These are phyloP conservation scores for Podila horticola DNA, from an alignment of 192 early-diverging fungal species.

Conservation along the genomic window DNA sequence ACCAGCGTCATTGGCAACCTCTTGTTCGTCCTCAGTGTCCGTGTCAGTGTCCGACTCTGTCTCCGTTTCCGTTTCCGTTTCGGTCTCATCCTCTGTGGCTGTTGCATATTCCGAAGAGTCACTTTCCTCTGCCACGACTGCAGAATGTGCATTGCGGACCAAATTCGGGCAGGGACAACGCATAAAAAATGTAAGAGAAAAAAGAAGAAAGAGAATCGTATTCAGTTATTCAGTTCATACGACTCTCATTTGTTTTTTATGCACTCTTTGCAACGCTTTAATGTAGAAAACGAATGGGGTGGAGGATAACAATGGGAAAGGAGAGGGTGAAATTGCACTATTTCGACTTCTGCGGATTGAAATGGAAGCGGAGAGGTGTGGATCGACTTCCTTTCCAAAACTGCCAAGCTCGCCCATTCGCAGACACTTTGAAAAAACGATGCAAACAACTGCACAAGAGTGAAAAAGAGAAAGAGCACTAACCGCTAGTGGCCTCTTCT, in stretches of 20 bases:
- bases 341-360: too few relatives aligned
- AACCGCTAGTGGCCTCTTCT: slow-evolving; percentile 54
- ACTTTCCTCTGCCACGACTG: not conserved
- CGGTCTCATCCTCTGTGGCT: not conserved
- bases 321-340: not conserved
- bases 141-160: not conserved
- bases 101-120: slow-evolving; percentile 18
- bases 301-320: not conserved
- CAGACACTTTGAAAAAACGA: not conserved
- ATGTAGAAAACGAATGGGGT: not conserved
- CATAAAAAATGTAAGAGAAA: not conserved
- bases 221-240: slow-evolving; percentile 2
- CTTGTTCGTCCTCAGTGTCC: slow-evolving; percentile 3
- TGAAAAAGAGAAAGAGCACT: slow-evolving; percentile 32
- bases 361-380: too few relatives aligned
- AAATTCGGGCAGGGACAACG: not conserved
- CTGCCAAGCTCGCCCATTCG: not conserved
- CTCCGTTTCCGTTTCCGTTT: not conserved
- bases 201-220: not conserved
- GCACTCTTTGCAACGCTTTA: not conserved
- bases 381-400: not conserved
- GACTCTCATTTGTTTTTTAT: not conserved
- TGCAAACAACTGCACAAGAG: not conserved
- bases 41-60: slow-evolving; percentile 13
- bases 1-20: not conserved